Evolutionary conservation across 2,329 filamentous ascomycete genomes (phyloP).

Genomic region (Lachnellula arida): DNA sequence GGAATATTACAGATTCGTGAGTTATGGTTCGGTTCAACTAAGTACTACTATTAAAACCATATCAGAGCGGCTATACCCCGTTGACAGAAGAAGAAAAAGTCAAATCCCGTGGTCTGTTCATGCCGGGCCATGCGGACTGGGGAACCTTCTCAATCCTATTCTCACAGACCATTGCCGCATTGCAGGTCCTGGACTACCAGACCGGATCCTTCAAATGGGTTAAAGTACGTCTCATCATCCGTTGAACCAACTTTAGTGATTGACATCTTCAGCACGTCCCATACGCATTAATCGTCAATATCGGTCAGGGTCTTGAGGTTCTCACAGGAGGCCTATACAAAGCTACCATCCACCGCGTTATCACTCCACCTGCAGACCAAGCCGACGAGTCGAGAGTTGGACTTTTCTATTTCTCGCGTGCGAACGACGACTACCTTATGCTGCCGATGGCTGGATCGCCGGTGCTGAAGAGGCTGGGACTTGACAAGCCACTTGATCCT

Average conservation of each 20-base stretch:
- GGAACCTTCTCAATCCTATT: conserved; percentile 38
- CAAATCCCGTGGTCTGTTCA: conserved; percentile 36
- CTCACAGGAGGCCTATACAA: conserved; percentile 33
- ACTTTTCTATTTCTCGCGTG: conserved; percentile 39
- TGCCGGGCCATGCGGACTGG: conserved; percentile 40
- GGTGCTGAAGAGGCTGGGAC: conserved; percentile 35
- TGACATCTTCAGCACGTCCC: conserved; percentile 25
- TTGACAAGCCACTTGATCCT: conserved; percentile 27
- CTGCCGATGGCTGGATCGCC: conserved; percentile 35
- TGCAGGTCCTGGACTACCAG: conserved; percentile 35
- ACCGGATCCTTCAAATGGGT: conserved; percentile 36
- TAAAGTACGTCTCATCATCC: conserved; percentile 5
- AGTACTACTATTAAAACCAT: no score
- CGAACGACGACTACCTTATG: conserved; percentile 32
- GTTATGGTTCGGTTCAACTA: conserved; percentile 1
- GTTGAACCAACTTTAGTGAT: no score
- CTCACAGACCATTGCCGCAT: conserved; percentile 36
- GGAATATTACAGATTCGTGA: conserved; percentile 38
- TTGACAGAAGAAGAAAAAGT: conserved; percentile 34
- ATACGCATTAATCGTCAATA: conserved; percentile 36
- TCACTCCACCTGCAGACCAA: conserved; percentile 34
- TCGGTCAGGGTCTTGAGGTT: conserved; percentile 32
- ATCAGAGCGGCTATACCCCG: conserved; percentile 28
- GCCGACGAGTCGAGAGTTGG: conserved; percentile 34
- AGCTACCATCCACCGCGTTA: conserved; percentile 32